Evolutionary conservation across 306 rosid genomes (phyloP), one percentile per base, ranked within the genome.

Genomic region (Biancaea sappan): DNA sequence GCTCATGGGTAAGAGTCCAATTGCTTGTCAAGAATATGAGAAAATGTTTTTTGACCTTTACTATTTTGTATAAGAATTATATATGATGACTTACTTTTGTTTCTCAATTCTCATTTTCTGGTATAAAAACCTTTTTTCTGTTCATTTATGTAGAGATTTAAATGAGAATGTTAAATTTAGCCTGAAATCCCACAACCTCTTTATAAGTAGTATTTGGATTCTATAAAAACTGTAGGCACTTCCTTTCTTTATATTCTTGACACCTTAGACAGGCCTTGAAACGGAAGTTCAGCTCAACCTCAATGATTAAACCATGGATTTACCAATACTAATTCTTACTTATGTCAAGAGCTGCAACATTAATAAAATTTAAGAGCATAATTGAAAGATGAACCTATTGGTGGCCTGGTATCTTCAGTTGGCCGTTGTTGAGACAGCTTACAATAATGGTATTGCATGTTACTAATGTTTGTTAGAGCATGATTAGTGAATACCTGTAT

Each of bases 1-100:
- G 98, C 97, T 69, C 97, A 91, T 66, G 92, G 98, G 98, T 94
- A 91, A 64, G 68, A 59, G 56, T 43, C 51, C 69, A 69, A 72
- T 51, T 57, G 40, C 60, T 10, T 59, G 56, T 19, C 22, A 66
- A 4, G 74, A 72, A 63, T 72, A 5, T 63, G 25, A 37, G 54
- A 44, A 62, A 62, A 14, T 70, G 54, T 15, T 71, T 77, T 44
- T 29, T 8, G 74, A 26, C 56, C 38, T 29, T 18, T 59, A 22
- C 10, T 57, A 18, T 37, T 69, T 64, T 66, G 29, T 61, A 31
- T 37, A 47, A 4, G 9, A n/a, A 47, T 47, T 16, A n/a, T 47
- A 47, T 12, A 47, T 47, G 22, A 16, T 47, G 9, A 47, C 53
- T 47, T 47, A 22, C 0, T 47, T 47, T 47, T 47, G 8, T 9